Percentiles rank a stretch among this genome's conserved stretches.
phyloP scores from a whole-genome alignment of 208 protist species.

The Porcisia deanei region DNA sequence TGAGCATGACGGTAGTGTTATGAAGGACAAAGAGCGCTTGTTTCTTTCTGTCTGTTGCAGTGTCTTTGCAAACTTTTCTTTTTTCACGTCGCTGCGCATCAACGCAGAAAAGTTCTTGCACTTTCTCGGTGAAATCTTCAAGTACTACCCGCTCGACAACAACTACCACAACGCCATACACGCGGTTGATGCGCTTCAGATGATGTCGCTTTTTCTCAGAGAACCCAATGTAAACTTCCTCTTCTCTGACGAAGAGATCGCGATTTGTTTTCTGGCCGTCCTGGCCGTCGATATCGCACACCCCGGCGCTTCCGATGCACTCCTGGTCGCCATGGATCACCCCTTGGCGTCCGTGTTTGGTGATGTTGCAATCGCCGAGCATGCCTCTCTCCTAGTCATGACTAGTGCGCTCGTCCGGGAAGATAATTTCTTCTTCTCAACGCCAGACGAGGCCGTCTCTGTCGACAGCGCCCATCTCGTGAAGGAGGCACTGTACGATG shows the following conservation, averaged over 20 bases:
- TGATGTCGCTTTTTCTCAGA: slow-evolving; percentile 79
- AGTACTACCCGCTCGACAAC: slow-evolving; percentile 60
- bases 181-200: slow-evolving; percentile 84
- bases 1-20: slow-evolving; percentile 73
- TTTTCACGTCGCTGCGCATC: slow-evolving; percentile 54
- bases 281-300: slow-evolving; percentile 81
- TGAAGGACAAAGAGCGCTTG: slow-evolving; percentile 73
- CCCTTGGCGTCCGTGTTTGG: slow-evolving; percentile 75
- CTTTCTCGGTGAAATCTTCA: slow-evolving; percentile 64
- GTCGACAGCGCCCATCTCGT: slow-evolving; percentile 39
- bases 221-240: slow-evolving; percentile 68
- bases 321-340: slow-evolving; percentile 70
- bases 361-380: slow-evolving; percentile 52
- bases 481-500: slow-evolving; percentile 58
- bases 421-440: slow-evolving; percentile 53
- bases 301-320: slow-evolving; percentile 74
- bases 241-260: slow-evolving; percentile 86
- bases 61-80: slow-evolving; percentile 82
- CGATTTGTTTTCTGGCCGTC: slow-evolving; percentile 75
- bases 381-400: slow-evolving; percentile 55
- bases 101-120: slow-evolving; percentile 61
- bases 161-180: slow-evolving; percentile 83
- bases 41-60: slow-evolving; percentile 85
- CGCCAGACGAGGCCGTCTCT: slow-evolving; percentile 16
- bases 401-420: slow-evolving; percentile 49